Percentiles rank a stretch among this genome's conserved stretches.
phyloP scores from a whole-genome alignment of 495 filamentous ascomycete genomes.

The Xylaria cubensis region DNA sequence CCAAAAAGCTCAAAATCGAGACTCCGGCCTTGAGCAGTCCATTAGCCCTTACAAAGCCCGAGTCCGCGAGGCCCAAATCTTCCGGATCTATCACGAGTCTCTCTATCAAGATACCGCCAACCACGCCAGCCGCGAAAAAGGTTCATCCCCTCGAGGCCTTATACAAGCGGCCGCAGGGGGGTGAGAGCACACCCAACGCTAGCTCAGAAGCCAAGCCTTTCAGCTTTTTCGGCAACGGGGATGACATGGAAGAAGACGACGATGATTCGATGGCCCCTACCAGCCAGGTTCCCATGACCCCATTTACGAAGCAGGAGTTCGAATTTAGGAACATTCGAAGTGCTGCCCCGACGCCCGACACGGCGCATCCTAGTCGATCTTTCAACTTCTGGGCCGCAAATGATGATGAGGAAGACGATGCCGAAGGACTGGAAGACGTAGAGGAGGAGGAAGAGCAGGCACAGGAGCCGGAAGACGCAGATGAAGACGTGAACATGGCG shows the following conservation, averaged over 20 bases:
- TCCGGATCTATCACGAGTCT: constrained; percentile 52
- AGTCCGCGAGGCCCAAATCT: constrained; percentile 46
- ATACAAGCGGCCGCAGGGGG: constrained; percentile 72
- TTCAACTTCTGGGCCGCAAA: constrained; percentile 59
- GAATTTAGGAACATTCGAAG: constrained; percentile 75
- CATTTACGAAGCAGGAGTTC: constrained; percentile 78
- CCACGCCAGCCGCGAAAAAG: constrained; percentile 52
- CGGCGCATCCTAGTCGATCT: constrained; percentile 70
- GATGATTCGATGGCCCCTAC: constrained; percentile 26
- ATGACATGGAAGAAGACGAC: constrained; percentile 47
- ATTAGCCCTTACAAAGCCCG: constrained; percentile 28
- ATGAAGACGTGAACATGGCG: constrained; percentile 41
- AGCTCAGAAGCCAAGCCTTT: constrained; percentile 43
- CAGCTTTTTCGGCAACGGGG: constrained; percentile 62
- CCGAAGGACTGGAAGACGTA: constrained; percentile 32
- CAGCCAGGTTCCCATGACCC: constrained; percentile 70
- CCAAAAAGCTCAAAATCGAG: constrained; percentile 28
- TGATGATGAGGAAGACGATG: constrained; percentile 47
- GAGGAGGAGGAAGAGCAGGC: constrained; percentile 36
- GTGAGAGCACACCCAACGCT: constrained; percentile 34
- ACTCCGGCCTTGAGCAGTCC: constrained; percentile 32
- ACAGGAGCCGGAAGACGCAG: constrained; percentile 47
- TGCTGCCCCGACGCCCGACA: constrained; percentile 94
- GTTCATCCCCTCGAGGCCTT: constrained; percentile 88
- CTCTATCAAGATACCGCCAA: constrained; percentile 57